Evolutionary conservation across 257 asterid genomes (phyloP).

Genomic region (Datura wrightii): DNA sequence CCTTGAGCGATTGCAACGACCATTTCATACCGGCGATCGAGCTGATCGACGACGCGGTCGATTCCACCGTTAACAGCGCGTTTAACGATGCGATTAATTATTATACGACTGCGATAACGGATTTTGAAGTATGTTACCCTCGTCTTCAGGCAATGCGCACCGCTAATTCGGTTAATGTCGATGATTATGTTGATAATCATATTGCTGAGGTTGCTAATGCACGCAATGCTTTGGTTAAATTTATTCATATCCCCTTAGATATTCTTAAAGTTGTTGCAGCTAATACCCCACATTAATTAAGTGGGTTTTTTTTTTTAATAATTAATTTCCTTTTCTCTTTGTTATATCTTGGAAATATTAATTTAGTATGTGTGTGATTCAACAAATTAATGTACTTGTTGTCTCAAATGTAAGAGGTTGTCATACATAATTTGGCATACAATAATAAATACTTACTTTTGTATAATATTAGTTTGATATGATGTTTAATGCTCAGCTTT

Average conservation of each 20-base stretch:
- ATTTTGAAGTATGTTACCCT: conserved; percentile 29
- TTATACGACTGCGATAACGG: conserved; percentile 3
- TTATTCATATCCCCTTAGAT: conserved; percentile 24
- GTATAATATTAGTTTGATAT: background rate
- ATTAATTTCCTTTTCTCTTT: background rate
- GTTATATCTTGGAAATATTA: background rate
- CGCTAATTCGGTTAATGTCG: background rate
- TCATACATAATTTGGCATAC: conserved; percentile 8
- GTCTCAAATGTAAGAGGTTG: background rate
- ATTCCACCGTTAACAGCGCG: background rate
- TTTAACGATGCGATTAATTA: background rate
- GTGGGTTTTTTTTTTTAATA: background rate
- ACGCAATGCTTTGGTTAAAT: conserved; percentile 27
- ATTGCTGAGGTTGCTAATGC: conserved; percentile 28
- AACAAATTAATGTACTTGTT: background rate
- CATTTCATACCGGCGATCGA: conserved; percentile 27
- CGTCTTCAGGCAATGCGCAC: conserved; percentile 28
- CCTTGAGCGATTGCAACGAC: background rate
- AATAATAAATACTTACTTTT: conserved; percentile 7
- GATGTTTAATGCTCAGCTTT: no score
- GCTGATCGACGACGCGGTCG: background rate
- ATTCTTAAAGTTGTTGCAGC: conserved; percentile 22
- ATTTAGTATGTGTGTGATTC: background rate
- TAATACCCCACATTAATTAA: background rate
- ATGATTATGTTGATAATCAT: conserved; percentile 30